Evolutionary conservation across 2,329 filamentous ascomycete species (phyloP).

Genomic region (Penicillium sp.): DNA sequence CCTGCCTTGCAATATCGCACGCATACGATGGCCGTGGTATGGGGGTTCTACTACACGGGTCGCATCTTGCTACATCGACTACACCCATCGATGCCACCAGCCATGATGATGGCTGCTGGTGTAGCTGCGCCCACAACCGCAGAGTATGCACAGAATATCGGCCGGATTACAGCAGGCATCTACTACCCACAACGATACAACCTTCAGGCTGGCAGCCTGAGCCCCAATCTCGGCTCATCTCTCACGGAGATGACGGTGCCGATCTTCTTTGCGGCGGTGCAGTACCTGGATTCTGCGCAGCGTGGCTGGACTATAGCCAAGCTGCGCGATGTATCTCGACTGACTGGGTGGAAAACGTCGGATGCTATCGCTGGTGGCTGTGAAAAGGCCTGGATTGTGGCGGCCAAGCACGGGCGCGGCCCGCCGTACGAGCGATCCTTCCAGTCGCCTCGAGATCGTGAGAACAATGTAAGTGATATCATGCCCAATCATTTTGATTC

Average conservation of each 20-base stretch:
- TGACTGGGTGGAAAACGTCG: slow-evolving; percentile 88
- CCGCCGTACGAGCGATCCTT: slow-evolving; percentile 66
- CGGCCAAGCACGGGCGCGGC: slow-evolving; percentile 72
- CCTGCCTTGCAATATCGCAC: slow-evolving; percentile 79
- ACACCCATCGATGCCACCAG: slow-evolving; percentile 88
- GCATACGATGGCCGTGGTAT: slow-evolving; percentile 84
- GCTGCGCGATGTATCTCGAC: slow-evolving; percentile 73
- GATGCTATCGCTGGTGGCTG: slow-evolving; percentile 81
- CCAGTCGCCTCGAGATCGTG: slow-evolving; percentile 16
- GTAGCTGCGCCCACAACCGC: slow-evolving; percentile 75
- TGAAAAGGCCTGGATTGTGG: slow-evolving; percentile 81
- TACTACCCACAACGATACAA: slow-evolving; percentile 49
- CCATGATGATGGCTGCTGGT: slow-evolving; percentile 83
- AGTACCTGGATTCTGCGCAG: slow-evolving; percentile 74
- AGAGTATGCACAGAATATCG: slow-evolving; percentile 73
- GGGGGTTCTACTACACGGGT: slow-evolving; percentile 85
- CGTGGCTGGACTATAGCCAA: slow-evolving; percentile 77
- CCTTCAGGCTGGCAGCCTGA: slow-evolving; percentile 59
- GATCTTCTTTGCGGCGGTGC: slow-evolving; percentile 83
- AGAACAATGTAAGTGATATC: slow-evolving; percentile 18
- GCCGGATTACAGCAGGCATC: slow-evolving; percentile 77
- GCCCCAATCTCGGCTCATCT: slow-evolving; percentile 76
- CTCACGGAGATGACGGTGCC: slow-evolving; percentile 82
- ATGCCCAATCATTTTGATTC: slow-evolving; percentile 3
- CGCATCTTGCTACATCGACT: slow-evolving; percentile 80